Percentiles rank a stretch among this genome's conserved stretches.
These are phyloP conservation scores for Yamadazyma friedrichii DNA, from an alignment of 1,139 yeast genomes.

Conservation along the genomic window DNA sequence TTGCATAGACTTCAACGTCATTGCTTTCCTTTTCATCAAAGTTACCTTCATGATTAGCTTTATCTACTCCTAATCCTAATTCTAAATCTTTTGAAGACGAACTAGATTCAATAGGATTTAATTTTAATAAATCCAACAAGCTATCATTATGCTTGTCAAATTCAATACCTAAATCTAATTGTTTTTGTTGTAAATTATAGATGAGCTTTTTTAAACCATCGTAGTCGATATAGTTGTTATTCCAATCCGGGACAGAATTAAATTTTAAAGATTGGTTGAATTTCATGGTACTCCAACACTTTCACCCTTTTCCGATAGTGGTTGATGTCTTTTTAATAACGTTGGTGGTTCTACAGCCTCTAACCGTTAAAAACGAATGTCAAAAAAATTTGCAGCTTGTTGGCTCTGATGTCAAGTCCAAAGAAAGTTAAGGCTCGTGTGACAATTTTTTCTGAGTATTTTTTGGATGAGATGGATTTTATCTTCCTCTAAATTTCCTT, in stretches of 20 bases:
- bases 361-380: not conserved
- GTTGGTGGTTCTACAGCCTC: too few species aligned
- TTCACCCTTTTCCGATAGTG: not conserved
- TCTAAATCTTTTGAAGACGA: not conserved
- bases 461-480: conserved; percentile 1
- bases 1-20: conserved; percentile 1
- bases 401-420: not conserved
- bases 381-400: too few species aligned
- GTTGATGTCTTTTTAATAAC: too few species aligned
- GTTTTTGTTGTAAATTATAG: conserved; percentile 46
- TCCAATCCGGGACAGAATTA: conserved; percentile 83
- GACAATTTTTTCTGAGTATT: conserved; percentile 4
- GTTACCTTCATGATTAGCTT: conserved; percentile 1
- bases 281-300: conserved; percentile 47
- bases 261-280: conserved; percentile 72
- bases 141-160: conserved; percentile 13
- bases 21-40: conserved; percentile 6
- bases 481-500: too few species aligned
- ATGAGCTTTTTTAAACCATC: conserved; percentile 61
- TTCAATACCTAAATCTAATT: conserved; percentile 22
- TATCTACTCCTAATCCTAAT: not conserved
- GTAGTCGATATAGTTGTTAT: conserved; percentile 64
- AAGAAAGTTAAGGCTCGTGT: conserved; percentile 8
- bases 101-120: not conserved
- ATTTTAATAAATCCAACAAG: conserved; percentile 1